phyloP scores from a whole-genome alignment of 345 rosid genomes.

The Clausena lansium region DNA sequence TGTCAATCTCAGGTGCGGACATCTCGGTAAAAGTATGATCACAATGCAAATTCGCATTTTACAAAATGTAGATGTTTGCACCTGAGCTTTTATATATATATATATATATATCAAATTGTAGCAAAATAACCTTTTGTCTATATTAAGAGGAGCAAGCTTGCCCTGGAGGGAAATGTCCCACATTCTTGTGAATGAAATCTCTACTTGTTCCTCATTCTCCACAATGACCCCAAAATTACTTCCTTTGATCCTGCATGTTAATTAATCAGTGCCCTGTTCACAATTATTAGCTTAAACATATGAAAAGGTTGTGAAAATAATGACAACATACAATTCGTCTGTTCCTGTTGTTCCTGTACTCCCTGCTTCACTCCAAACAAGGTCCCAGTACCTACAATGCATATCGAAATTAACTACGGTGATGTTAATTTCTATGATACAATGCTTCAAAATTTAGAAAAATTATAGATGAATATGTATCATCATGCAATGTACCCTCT shows the following conservation, averaged over 20 bases:
- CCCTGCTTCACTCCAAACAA: conserved; percentile 50
- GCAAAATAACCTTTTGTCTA: conserved; percentile 46
- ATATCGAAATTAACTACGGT: not conserved
- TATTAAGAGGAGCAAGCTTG: conserved; percentile 44
- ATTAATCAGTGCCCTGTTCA: not conserved
- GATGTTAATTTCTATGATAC: not conserved
- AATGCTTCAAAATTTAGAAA: not conserved
- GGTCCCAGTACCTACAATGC: conserved; percentile 46
- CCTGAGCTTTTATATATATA: not conserved
- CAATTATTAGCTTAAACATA: not conserved
- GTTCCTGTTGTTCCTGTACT: conserved; percentile 48
- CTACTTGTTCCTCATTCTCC: conserved; percentile 55
- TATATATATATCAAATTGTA: too few relatives aligned
- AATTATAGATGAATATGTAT: too few relatives aligned
- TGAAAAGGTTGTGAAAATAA: not conserved
- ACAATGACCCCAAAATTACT: conserved; percentile 38
- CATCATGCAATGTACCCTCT: conserved; percentile 39
- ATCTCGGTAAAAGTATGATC: too few relatives aligned
- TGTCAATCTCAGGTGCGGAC: not conserved
- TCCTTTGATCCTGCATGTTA: conserved; percentile 33
- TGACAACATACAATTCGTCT: conserved; percentile 34
- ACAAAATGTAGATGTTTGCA: too few relatives aligned
- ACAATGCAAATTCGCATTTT: not conserved
- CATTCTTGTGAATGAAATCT: conserved; percentile 54
- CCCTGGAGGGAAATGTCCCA: conserved; percentile 37